Conservation (phyloP, 2,329 filamentous ascomycete species). For the Ophiostoma triangulosporum region DNA sequence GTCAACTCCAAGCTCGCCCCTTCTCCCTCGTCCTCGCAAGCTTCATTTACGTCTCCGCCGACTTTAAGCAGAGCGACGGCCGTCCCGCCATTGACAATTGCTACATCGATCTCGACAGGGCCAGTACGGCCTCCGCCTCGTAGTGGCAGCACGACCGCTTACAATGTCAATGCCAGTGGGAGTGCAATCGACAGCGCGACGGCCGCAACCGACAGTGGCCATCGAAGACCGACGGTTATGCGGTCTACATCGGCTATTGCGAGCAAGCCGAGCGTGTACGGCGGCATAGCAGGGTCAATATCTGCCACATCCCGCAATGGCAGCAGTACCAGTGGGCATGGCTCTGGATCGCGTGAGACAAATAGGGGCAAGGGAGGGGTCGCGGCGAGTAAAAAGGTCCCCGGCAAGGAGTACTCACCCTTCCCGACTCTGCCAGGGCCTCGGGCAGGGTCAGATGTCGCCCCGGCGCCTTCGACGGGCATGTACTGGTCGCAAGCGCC, state of each 20-base stretch:
- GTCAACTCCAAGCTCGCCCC: constrained; percentile 5
- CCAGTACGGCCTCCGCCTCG: constrained; percentile 10
- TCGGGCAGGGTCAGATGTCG: constrained; percentile 43
- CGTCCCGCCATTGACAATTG: neutral
- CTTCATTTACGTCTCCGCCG: neutral
- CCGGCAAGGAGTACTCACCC: constrained; percentile 25
- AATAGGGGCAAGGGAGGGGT: constrained; percentile 1
- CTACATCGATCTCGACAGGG: constrained; percentile 2
- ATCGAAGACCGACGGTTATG: constrained; percentile 29
- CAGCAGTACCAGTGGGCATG: neutral
- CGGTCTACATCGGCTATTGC: constrained; percentile 42
- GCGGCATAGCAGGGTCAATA: neutral
- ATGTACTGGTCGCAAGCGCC: constrained; percentile 61
- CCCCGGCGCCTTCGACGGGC: constrained; percentile 49
- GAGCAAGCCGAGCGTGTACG: constrained; percentile 18
- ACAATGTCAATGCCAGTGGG: constrained; percentile 11
- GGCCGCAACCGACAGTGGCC: constrained; percentile 17
- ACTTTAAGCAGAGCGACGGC: neutral
- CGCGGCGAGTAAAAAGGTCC: constrained; percentile 9
- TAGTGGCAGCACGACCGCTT: constrained; percentile 17
- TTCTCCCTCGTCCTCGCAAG: constrained; percentile 16
- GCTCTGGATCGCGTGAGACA: neutral
- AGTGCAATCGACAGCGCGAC: constrained; percentile 7
- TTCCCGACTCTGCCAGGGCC: constrained; percentile 46
- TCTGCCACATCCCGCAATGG: neutral